These are phyloP conservation scores for Podaxis pistillaris DNA, from an alignment of 768 basidiomycete genomes.

Conservation along the genomic window DNA sequence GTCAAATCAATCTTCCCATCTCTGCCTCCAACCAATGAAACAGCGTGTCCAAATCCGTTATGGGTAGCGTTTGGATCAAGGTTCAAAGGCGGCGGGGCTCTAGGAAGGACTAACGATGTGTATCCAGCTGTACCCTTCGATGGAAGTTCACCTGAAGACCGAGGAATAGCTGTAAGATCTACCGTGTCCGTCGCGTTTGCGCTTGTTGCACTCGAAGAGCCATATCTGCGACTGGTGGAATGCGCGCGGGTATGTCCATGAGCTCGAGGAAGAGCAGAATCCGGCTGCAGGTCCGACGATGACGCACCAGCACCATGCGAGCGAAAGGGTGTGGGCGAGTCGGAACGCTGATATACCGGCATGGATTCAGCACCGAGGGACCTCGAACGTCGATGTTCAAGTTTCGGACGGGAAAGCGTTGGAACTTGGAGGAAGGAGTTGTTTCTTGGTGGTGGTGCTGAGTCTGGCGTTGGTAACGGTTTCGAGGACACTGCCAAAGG, in stretches of 20 bases:
- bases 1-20: conserved; percentile 70
- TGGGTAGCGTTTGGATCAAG: not conserved
- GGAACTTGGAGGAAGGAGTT: conserved; percentile 3
- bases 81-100: conserved; percentile 16
- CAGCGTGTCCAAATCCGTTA: conserved; percentile 17
- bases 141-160: conserved; percentile 17
- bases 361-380: conserved; percentile 11
- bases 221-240: not conserved
- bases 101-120: conserved; percentile 12
- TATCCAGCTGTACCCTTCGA: conserved; percentile 18
- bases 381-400: conserved; percentile 11
- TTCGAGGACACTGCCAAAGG: conserved; percentile 8
- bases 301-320: not conserved
- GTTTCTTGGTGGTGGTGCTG: not conserved
- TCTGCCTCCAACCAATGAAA: conserved; percentile 13
- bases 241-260: not conserved
- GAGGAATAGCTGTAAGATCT: conserved; percentile 11
- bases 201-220: not conserved
- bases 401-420: not conserved
- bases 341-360: conserved; percentile 1
- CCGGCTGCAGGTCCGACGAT: not conserved
- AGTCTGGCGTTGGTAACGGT: not conserved
- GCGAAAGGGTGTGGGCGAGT: not conserved
- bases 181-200: not conserved
- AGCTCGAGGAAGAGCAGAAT: not conserved